Base-by-base conservation (phyloP, 352 stramenopile genomes). In the Pythium aristosporum region DNA sequence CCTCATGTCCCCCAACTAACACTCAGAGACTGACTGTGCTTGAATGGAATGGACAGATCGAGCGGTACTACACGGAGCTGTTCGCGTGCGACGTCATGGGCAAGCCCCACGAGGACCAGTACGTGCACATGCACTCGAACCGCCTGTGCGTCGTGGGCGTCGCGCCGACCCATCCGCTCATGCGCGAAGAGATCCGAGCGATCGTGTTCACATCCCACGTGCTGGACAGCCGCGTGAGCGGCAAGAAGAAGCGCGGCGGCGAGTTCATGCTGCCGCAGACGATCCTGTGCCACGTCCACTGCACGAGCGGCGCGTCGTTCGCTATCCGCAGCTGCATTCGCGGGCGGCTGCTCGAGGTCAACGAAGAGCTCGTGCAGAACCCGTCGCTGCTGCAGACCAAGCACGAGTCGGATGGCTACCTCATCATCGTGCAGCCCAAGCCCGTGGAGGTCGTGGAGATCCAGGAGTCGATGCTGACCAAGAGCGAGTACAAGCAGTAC, bases 121-220 rank as follows among this genome's bases (percentile, higher is more conserved):
- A 89, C 70, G 83, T 95, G 58, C 85, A 95, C 73, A 95, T 95
- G 87, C 87, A 95, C 75, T 93, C 87, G 44, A 95, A 95, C 60
- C 84, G 87, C 6, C 74, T 94, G n/a, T 92, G 87, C 60, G 82
- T 95, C 25, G 81, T 84, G 53, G 87, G 87, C 47, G 76, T 91
- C 43, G 84, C 86, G 2, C 75, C 72, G 36, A 82, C 79, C 21
- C 87, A 95, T 51, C 73, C 75, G 5, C 63, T 89, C n/a, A 84
- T 92, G 79, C 61, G 73, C 52, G 78, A 89, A 56, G 63, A 80
- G 44, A 68, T 95, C 11, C 74, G 71, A 50, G 69, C 57, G 42
- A 65, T 95, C 43, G 82, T 88, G 66, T 95, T 92, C 61, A 69
- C 80, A 30, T 60, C 61, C 34, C 81, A 75, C 57, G 71, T 95